These are phyloP conservation scores for Sutorius eximius DNA, from an alignment of 1,284 basidiomycete genomes.

Conservation along the genomic window DNA sequence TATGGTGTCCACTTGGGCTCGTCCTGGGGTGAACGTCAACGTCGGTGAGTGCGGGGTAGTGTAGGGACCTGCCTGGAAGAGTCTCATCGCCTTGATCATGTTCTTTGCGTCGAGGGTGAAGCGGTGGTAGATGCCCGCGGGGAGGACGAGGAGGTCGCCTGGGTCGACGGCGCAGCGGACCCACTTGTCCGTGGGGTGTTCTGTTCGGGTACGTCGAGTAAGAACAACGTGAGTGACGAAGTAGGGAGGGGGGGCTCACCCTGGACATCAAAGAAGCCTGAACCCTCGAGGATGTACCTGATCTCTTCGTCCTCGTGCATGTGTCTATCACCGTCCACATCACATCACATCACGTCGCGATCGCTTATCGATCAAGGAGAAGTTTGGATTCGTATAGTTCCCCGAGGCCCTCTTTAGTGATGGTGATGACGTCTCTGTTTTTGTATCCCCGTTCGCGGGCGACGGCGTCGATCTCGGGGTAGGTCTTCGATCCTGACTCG, in stretches of 20 bases:
- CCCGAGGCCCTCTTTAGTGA: conserved; percentile 73
- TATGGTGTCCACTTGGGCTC: conserved; percentile 86
- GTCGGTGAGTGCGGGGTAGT: too few species aligned
- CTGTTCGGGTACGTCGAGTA: conserved; percentile 29
- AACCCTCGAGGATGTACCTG: conserved; percentile 78
- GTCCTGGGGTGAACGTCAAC: conserved; percentile 50
- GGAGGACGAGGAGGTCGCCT: conserved; percentile 75
- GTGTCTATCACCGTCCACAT: conserved; percentile 52
- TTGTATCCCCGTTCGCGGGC: conserved; percentile 72
- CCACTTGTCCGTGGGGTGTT: conserved; percentile 63
- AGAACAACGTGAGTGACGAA: background rate
- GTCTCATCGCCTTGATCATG: conserved; percentile 67
- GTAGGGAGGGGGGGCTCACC: conserved; percentile 42
- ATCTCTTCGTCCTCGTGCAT: conserved; percentile 93
- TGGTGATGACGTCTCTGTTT: conserved; percentile 74
- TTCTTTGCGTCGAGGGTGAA: conserved; percentile 78
- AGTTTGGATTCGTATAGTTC: conserved; percentile 79
- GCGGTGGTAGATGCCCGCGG: conserved; percentile 82
- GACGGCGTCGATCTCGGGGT: conserved; percentile 59
- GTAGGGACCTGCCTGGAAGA: conserved; percentile 64
- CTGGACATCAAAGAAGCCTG: conserved; percentile 84
- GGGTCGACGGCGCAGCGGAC: conserved; percentile 67
- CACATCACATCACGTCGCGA: background rate
- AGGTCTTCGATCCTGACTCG: conserved; percentile 44
- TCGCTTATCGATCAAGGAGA: background rate